Conservation (phyloP, 352 stramenopile species). For the Phytophthora lateralis region DNA sequence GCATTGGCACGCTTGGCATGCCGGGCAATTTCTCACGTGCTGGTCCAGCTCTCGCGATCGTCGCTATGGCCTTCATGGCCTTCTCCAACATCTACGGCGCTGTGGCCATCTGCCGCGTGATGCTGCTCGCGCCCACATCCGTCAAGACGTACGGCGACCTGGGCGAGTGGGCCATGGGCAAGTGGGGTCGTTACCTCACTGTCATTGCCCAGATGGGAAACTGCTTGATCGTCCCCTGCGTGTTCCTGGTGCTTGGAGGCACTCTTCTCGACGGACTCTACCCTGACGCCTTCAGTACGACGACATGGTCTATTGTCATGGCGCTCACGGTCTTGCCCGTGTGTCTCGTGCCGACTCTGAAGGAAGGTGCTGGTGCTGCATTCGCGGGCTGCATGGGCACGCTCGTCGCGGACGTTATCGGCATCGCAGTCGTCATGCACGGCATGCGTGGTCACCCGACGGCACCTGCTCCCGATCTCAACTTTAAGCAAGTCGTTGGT, state of each 20-base stretch:
- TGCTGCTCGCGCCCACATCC: conserved; percentile 21
- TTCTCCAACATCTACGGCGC: conserved; percentile 26
- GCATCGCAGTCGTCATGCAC: conserved; percentile 27
- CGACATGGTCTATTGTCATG: conserved; percentile 47
- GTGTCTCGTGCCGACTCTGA: conserved; percentile 23
- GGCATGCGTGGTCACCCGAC: conserved; percentile 27
- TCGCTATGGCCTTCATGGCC: conserved; percentile 27
- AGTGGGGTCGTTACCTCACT: conserved; percentile 23
- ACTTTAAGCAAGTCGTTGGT: conserved; percentile 35
- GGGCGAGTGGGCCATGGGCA: conserved; percentile 24
- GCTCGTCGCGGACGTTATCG: conserved; percentile 33
- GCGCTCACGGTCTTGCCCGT: conserved; percentile 33
- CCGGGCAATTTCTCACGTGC: conserved; percentile 16
- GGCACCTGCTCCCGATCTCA: conserved; percentile 27
- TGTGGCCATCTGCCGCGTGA: conserved; percentile 22
- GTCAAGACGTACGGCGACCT: conserved; percentile 24
- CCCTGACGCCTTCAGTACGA: conserved; percentile 32
- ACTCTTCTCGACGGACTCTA: conserved; percentile 45
- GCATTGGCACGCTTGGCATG: conserved; percentile 12
- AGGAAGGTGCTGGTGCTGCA: conserved; percentile 39
- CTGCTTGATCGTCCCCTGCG: conserved; percentile 23
- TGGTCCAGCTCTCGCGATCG: conserved; percentile 20
- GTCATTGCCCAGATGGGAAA: conserved; percentile 28
- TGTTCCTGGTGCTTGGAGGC: conserved; percentile 46
- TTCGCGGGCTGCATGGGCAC: conserved; percentile 40